Conservation (phyloP, 164 flowering plant genomes). For the Hamamelis virginiana region DNA sequence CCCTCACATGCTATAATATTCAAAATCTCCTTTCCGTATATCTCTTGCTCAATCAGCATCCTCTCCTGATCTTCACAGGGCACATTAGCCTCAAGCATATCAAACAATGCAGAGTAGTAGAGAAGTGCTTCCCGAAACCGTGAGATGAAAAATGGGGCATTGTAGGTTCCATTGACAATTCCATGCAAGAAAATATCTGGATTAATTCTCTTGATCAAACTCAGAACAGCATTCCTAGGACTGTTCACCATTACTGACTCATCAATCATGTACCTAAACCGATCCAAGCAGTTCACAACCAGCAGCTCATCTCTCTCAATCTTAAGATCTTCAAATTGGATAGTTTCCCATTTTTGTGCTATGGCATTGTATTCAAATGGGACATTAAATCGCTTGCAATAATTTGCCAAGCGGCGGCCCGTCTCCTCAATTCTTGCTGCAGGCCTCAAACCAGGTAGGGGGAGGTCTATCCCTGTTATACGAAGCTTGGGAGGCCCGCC, state of each 20-base stretch:
- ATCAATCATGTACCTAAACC: slow-evolving; percentile 32
- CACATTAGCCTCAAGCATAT: slow-evolving; percentile 30
- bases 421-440: slow-evolving; percentile 38
- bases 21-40: slow-evolving; percentile 31
- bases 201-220: slow-evolving; percentile 34
- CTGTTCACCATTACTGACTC: slow-evolving; percentile 30
- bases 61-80: slow-evolving; percentile 25
- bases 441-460: slow-evolving; percentile 44
- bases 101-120: slow-evolving; percentile 39
- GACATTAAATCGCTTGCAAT: slow-evolving; percentile 35
- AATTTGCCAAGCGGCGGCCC: slow-evolving; percentile 34
- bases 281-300: slow-evolving; percentile 31
- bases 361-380: slow-evolving; percentile 38
- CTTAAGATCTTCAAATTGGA: slow-evolving; percentile 28
- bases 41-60: slow-evolving; percentile 30
- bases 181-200: slow-evolving; percentile 39
- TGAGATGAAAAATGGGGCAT: slow-evolving; percentile 41
- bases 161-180: slow-evolving; percentile 33
- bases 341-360: slow-evolving; percentile 40
- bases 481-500: slow-evolving; percentile 46
- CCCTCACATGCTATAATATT: slow-evolving; percentile 43
- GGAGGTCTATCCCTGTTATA: slow-evolving; percentile 44
- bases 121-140: slow-evolving; percentile 41
- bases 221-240: slow-evolving; percentile 37
- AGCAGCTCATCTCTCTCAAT: slow-evolving; percentile 26